Evolutionary conservation across 139 green algal species (phyloP), one percentile per base, ranked within the genome.

Genomic region (Coelastrella sp.): DNA sequence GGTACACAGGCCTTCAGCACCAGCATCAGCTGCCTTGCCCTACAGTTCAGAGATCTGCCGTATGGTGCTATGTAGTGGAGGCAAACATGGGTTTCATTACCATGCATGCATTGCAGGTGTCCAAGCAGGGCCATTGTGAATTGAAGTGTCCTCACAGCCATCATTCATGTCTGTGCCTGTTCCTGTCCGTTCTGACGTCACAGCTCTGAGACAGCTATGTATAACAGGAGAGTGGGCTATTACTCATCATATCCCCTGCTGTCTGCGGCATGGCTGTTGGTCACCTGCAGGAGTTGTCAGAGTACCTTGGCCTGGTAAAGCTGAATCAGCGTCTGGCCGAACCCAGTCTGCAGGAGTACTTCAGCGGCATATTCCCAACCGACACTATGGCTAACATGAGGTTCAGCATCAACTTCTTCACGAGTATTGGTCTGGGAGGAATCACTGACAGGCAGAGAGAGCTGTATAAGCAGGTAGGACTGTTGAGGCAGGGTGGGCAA

Each of bases 401-500:
- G 84, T 99, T 99, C 94, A 88, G 96, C 92, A 99, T 99, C 96
- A 99, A 99, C 95, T 99, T 99, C 93, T 99, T 99, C 95, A 99
- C 98, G 20, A 99, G 96, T 65, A 99, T 99, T 90, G 98, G 98
- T 35, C 96, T 99, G 82, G 98, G 98, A 24, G 97, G 97, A 66
- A 93, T 99, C 20, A 99, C 98, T 6, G 98, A 99, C 89, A 83
- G 87, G 73, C 96, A 99, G 95, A 96, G 98, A 68, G 97, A 97
- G 80, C 24, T 88, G 14, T 94, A 96, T 74, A 93, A 93, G 49
- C 92, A 96, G 61, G 92, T 96, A 25, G 68, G 19, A 24, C 68
- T 70, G 6, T 14, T 70, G 63, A 22, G 63, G 12, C 15, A 17
- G 12, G 15, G 63, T 22, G 12, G 63, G 63, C 63, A 70, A 14